A percentile compares a stretch with the other conserved stretches of the same genome.
Evolutionary conservation across 208 protist species (phyloP).

Genomic region (Trypanosoma cruzi): DNA sequence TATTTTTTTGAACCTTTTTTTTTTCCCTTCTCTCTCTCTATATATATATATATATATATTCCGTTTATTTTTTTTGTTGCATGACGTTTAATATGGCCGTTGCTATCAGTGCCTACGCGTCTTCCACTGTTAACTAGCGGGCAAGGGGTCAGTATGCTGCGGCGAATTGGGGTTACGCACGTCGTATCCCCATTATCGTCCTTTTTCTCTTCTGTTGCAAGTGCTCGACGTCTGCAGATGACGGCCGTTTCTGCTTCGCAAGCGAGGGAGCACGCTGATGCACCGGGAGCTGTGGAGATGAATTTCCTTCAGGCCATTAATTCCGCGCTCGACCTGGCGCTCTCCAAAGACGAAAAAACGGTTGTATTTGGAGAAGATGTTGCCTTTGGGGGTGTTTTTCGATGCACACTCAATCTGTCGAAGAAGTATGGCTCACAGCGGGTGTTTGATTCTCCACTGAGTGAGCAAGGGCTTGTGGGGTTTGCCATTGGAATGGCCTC

Average conservation of each 20-base stretch:
- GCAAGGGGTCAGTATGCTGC: not conserved
- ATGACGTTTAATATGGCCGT: not conserved
- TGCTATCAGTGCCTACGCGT: not conserved
- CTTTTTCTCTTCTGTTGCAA: not conserved
- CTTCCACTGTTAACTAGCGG: not conserved
- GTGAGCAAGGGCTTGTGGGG: slow-evolving; percentile 97
- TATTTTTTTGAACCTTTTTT: not conserved
- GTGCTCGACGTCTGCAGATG: not conserved
- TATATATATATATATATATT: not conserved
- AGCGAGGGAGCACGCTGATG: slow-evolving; percentile 36
- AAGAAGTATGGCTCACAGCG: slow-evolving; percentile 90
- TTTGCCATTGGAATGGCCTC: slow-evolving; percentile 97
- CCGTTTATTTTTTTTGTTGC: not conserved
- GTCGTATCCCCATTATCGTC: not conserved
- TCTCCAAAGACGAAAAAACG: slow-evolving; percentile 85
- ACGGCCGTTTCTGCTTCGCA: not conserved
- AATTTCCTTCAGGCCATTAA: slow-evolving; percentile 96
- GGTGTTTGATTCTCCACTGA: slow-evolving; percentile 98
- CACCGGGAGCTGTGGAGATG: slow-evolving; percentile 58
- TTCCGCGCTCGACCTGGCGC: slow-evolving; percentile 93
- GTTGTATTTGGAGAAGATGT: slow-evolving; percentile 97
- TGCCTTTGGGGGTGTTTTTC: slow-evolving; percentile 98
- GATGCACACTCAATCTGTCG: slow-evolving; percentile 84
- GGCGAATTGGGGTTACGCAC: slow-evolving; percentile 5
- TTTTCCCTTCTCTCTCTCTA: not conserved